Evolutionary conservation across 331 rosid species (phyloP), one percentile per base, ranked within the genome.

Genomic region (Arachis monticola): DNA sequence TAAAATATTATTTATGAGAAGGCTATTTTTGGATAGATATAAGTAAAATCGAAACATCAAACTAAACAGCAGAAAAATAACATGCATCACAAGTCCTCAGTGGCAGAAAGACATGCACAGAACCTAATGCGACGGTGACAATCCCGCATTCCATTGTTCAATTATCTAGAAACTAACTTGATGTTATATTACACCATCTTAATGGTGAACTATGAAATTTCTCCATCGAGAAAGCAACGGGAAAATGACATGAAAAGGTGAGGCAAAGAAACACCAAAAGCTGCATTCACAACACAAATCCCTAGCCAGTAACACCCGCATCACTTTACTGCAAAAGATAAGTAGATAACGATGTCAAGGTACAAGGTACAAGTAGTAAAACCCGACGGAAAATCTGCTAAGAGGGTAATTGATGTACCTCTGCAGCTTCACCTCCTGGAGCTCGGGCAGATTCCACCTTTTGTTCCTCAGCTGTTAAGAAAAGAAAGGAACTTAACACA

Each of bases 371-470:
- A 53, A 55, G 40, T 57, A 13, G 11, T 35, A 17, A 38, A 14
- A 69, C 9, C 61, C 50, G 2, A 27, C 45, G 8, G 8, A 6
- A 47, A 10, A 40, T 40, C 51, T 38, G 40, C 41, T 69, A 53
- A 2, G 35, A 32, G 38, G 17, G 17, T 55, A 55, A 42, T 35
- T 8, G 22, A 55, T 38, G 32, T 55, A 69, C 74, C 52, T 55
- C 64, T 40, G 64, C 64, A 9, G 40, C 40, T 46, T 46, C 74
- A 53, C 74, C 74, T 55, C 74, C 52, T 4, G 74, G 35, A 53
- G 62, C 74, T 69, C 48, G 48, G 38, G 74, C 62, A 35, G 74
- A 69, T 41, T 69, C 74, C 52, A 38, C 74, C 74, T 38, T 69
- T 38, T 38, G 63, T 52, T 69, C 74, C 14, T 53, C 74, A 10